Conservation (phyloP, 2,329 filamentous ascomycete species). For the Curvularia lunata region DNA sequence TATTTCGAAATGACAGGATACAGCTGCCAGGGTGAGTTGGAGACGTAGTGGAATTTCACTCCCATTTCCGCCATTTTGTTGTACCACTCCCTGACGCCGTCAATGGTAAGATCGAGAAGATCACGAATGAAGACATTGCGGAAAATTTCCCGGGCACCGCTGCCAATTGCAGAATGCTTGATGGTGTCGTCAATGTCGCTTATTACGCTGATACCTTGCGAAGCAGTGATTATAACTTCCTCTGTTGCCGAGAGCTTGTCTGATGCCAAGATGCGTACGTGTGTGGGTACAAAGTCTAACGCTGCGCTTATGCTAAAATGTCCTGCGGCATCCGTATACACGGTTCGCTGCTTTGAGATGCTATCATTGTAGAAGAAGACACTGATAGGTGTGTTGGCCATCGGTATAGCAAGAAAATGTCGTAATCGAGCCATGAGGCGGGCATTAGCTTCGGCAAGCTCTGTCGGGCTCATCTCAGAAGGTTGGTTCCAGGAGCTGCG, state of each 20-base stretch:
- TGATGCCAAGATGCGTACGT: slow-evolving; percentile 84
- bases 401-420: slow-evolving; percentile 87
- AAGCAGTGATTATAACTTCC: slow-evolving; percentile 76
- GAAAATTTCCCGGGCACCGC: slow-evolving; percentile 91
- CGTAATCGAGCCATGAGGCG: slow-evolving; percentile 86
- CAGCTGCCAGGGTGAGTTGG: slow-evolving; percentile 98
- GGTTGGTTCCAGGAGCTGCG: slow-evolving; percentile 58
- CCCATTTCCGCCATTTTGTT: slow-evolving; percentile 75
- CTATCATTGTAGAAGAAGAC: slow-evolving; percentile 93
- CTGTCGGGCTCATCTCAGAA: slow-evolving; percentile 73
- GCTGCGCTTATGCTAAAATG: slow-evolving; percentile 84
- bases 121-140: slow-evolving; percentile 94
- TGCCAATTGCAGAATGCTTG: slow-evolving; percentile 89
- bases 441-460: slow-evolving; percentile 79
- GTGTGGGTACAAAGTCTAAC: slow-evolving; percentile 87
- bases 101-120: slow-evolving; percentile 77
- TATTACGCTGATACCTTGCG: slow-evolving; percentile 85
- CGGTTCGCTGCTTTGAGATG: slow-evolving; percentile 80
- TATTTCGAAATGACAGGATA: slow-evolving; percentile 88
- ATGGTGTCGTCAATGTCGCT: slow-evolving; percentile 98
- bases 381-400: slow-evolving; percentile 79
- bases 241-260: slow-evolving; percentile 84
- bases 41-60: slow-evolving; percentile 93
- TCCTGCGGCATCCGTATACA: slow-evolving; percentile 84
- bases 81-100: slow-evolving; percentile 93